phyloP scores from a whole-genome alignment of 768 basidiomycete species.

The Termitomyces sp. region DNA sequence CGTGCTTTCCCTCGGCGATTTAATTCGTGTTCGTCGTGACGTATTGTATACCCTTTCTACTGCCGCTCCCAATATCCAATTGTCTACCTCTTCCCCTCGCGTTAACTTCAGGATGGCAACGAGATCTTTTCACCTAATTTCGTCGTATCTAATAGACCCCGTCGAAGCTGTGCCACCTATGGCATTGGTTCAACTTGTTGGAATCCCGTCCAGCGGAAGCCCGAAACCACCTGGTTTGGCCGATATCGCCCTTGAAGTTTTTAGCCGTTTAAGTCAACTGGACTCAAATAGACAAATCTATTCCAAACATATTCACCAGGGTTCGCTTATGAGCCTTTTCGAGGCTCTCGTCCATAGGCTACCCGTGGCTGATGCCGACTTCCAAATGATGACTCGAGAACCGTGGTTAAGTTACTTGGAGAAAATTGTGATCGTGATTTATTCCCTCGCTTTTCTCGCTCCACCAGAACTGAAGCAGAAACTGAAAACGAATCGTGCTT shows the following conservation, averaged over 20 bases:
- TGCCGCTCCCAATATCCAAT: constrained; percentile 45
- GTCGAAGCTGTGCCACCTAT: constrained; percentile 60
- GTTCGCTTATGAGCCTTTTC: constrained; percentile 57
- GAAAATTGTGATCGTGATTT: constrained; percentile 75
- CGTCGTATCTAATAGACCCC: constrained; percentile 73
- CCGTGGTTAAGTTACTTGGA: constrained; percentile 76
- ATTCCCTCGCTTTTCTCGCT: constrained; percentile 81
- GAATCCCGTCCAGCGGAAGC: constrained; percentile 32
- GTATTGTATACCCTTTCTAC: constrained; percentile 63
- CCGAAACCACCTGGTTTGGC: constrained; percentile 53
- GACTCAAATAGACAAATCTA: constrained; percentile 79
- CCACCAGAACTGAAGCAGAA: constrained; percentile 67
- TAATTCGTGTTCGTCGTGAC: constrained; percentile 73
- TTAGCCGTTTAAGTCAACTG: constrained; percentile 69
- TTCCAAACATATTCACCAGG: constrained; percentile 50
- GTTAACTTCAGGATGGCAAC: constrained; percentile 42
- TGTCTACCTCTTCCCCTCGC: constrained; percentile 38
- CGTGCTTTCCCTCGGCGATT: constrained; percentile 63
- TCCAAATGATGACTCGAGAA: constrained; percentile 57
- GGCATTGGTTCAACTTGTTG: constrained; percentile 48
- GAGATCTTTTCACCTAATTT: constrained; percentile 58
- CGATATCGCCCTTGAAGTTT: constrained; percentile 79
- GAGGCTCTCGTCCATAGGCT: constrained; percentile 73
- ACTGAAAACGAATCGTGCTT: constrained; percentile 57
- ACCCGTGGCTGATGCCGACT: constrained; percentile 76